Base-by-base conservation (phyloP, 306 rosid genomes). In the Sicyos edulis region DNA sequence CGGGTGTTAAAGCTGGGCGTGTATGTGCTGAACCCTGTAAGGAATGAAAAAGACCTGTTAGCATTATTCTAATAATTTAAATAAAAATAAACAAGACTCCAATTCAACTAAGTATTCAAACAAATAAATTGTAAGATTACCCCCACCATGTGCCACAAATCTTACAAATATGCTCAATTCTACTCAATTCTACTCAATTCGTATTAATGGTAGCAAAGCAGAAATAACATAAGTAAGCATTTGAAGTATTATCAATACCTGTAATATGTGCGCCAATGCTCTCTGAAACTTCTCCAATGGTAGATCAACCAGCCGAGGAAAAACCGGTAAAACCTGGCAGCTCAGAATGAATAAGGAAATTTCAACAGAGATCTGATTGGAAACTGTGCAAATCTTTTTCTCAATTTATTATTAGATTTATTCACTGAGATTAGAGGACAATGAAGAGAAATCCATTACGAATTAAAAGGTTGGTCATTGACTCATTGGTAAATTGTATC, bases 1-100 rank as follows among this genome's bases (percentile, higher is more conserved):
- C 92, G 16, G 97, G 99, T 61, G 97, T 86, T 78, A 89, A 85
- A 71, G 99, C 99, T 26, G 97, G 99, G 77, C 97, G 97, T 24
- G 96, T 85, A 84, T 95, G 97, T 83, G 99, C 96, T 50, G 99
- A 95, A 78, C 99, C 99, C 99, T 95, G 91, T 74, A 22, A 70
- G 61, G 49, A 21, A 74, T 45, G 37, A 45, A 74, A 20, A 70
- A 67, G 13, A 14, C 53, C 37, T 20, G 34, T 71, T n/a, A 24
- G 15, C 22, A 24, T 24, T 22, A 26, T 50, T 49, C 57, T 69
- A 49, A 49, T 68, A 68, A 15, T 68, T 10, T 65, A 66, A 65
- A 19, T 12, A 45, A 5, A 34, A 37, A 6, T 12, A 34, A 49
- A 68, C 57, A 47, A 20, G 13, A 68, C 3, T 24, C 17, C 4